Base-by-base conservation (phyloP, 1,139 yeast species). In the Barnettozyma hawaiiensis region DNA sequence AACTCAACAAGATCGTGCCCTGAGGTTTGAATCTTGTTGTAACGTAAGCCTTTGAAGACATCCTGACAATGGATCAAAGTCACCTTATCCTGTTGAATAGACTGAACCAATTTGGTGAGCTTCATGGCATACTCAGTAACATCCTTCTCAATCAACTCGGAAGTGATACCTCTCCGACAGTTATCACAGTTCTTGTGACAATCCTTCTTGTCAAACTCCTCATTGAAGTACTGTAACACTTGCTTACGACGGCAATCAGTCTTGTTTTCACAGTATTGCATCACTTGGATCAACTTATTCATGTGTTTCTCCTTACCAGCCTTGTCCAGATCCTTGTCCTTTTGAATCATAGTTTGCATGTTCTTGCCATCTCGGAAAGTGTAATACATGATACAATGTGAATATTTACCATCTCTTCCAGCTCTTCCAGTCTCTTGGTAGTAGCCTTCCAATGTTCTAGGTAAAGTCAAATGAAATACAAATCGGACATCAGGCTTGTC, bases 391-490 rank as follows among this genome's bases (percentile, higher is more conserved):
- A 85, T 75, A 64, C 97, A 92, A 48, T 81, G 82, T 2, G 96
- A 82, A 37, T 67, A 75, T 5, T 76, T 66, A 0, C 97, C 97
- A 67, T 92, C 98, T 65, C 98, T 76, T 5, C 98, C 98, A 2
- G 97, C 98, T 63, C 98, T 79, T n/a, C 98, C 98, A 1, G 97
- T 89, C 61, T 92, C 98, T 64, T 92, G 98, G 56, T 92, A 92
- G 60, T 92, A 92, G 0, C 97, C 97, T 65, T 92, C 98, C 47
- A 92, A 67, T 39, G 89, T 85, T 57, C 96, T 69, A 0, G 98
- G 97, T 31, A 92, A 68, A n/a, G 90, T 85, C 47, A 83, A 71
- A 64, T 92, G 98, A 40, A 86, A 79, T 4, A 92, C 97, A 68
- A 76, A 90, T 42, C 98, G 66, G 8, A 92, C 98, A 62, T 92